Conservation (phyloP, 805 yeast species). For the Spathaspora arborariae region DNA sequence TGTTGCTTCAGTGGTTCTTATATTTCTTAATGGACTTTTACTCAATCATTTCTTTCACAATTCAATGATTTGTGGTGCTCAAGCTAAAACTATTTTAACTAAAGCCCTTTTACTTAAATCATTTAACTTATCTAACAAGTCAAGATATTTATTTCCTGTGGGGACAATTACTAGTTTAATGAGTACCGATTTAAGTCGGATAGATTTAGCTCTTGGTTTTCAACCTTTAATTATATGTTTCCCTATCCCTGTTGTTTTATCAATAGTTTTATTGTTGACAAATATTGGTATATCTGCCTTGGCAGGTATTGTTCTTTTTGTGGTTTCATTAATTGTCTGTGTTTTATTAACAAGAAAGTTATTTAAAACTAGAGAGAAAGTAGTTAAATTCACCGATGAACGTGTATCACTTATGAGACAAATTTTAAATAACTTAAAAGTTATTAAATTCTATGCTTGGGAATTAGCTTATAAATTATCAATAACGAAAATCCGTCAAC, state of each 20-base stretch:
- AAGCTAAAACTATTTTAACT: constrained; percentile 36
- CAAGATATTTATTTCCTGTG: constrained; percentile 31
- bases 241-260: constrained; percentile 40
- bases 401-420: constrained; percentile 42
- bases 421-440: constrained; percentile 36
- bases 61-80: constrained; percentile 42
- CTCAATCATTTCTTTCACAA: constrained; percentile 41
- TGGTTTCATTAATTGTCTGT: constrained; percentile 31
- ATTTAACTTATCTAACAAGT: constrained; percentile 31
- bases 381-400: constrained; percentile 37
- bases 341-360: constrained; percentile 32
- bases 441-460: constrained; percentile 46
- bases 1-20: constrained; percentile 60
- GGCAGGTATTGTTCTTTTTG: constrained; percentile 39
- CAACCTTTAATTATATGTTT: constrained; percentile 40
- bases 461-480: constrained; percentile 38
- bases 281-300: constrained; percentile 38
- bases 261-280: constrained; percentile 31
- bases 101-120: constrained; percentile 37
- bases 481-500: constrained; percentile 32
- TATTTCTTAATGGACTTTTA: constrained; percentile 40
- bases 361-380: constrained; percentile 32
- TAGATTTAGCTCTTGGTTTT: constrained; percentile 42
- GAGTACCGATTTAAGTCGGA: constrained; percentile 41
- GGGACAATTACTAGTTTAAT: constrained; percentile 40